phyloP scores from a whole-genome alignment of 495 filamentous ascomycete species.

The Pyrenula massariospora region DNA sequence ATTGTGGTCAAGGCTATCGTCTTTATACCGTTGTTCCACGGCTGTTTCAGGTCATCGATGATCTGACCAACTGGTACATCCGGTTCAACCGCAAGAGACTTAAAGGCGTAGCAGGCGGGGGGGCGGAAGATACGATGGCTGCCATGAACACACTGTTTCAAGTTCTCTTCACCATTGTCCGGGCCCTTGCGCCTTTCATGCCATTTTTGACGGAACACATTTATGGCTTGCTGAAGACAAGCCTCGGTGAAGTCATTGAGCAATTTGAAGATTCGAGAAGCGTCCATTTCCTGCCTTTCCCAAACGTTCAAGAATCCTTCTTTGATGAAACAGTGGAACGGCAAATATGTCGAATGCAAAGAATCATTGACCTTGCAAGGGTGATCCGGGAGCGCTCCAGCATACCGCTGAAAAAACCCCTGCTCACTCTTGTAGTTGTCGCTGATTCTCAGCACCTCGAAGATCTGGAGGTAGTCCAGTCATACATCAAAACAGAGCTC shows the following conservation, averaged over 20 bases:
- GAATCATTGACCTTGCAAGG: slow-evolving; percentile 81
- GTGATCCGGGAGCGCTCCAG: slow-evolving; percentile 74
- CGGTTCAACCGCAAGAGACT: slow-evolving; percentile 91
- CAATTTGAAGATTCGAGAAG: slow-evolving; percentile 54
- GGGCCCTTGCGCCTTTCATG: slow-evolving; percentile 85
- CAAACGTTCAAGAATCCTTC: slow-evolving; percentile 73
- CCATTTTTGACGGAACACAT: slow-evolving; percentile 94
- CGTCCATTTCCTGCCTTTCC: slow-evolving; percentile 88
- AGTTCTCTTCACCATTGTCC: slow-evolving; percentile 78
- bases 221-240: slow-evolving; percentile 69
- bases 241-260: slow-evolving; percentile 69
- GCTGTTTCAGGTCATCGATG: slow-evolving; percentile 79
- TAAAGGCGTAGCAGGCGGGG: slow-evolving; percentile 90
- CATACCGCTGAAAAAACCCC: slow-evolving; percentile 77
- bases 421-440: slow-evolving; percentile 84
- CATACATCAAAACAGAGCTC: slow-evolving; percentile 84
- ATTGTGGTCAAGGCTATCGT: too few species aligned
- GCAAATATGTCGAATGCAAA: slow-evolving; percentile 82
- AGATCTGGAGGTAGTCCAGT: slow-evolving; percentile 72
- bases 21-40: slow-evolving; percentile 91
- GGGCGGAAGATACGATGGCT: slow-evolving; percentile 75
- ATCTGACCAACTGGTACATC: slow-evolving; percentile 99
- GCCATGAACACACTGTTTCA: slow-evolving; percentile 94
- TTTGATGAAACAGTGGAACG: slow-evolving; percentile 82
- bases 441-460: slow-evolving; percentile 78